These are phyloP conservation scores for Lolium multiflorum DNA, from an alignment of 176 grass and related monocot genomes.

Conservation along the genomic window DNA sequence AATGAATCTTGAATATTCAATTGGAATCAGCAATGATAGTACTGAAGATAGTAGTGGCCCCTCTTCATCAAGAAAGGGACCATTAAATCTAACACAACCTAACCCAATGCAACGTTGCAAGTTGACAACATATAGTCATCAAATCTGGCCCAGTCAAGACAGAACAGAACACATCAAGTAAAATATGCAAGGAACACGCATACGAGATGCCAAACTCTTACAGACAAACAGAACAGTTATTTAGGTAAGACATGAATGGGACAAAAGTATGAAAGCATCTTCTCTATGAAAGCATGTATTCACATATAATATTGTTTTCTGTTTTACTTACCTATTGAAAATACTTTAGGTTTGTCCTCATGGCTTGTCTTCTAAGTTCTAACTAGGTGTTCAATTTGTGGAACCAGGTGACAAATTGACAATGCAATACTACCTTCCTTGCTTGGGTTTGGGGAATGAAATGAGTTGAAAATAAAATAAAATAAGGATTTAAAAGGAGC, in stretches of 20 bases:
- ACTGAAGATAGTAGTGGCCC: slow-evolving; percentile 1
- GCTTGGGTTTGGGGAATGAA: neutral
- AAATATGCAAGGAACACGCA: neutral
- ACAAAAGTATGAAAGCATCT: no score
- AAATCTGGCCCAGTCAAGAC: slow-evolving; percentile 12
- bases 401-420: neutral
- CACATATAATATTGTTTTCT: neutral
- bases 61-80: slow-evolving; percentile 13
- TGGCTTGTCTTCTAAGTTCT: neutral
- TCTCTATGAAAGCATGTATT: neutral
- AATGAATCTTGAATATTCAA: neutral
- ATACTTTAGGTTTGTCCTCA: neutral
- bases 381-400: neutral
- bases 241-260: neutral
- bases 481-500: neutral
- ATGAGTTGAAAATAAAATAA: slow-evolving; percentile 4
- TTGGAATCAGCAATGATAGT: neutral
- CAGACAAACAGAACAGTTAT: neutral
- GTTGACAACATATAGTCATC: slow-evolving; percentile 5
- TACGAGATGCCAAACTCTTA: neutral
- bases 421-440: neutral
- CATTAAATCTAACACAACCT: slow-evolving; percentile 12
- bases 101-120: neutral
- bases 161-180: neutral
- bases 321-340: neutral